Percentiles rank a stretch among this genome's conserved stretches.
phyloP scores from a whole-genome alignment of 2,329 filamentous ascomycete genomes.

The Iodosphaeria phyllophila region DNA sequence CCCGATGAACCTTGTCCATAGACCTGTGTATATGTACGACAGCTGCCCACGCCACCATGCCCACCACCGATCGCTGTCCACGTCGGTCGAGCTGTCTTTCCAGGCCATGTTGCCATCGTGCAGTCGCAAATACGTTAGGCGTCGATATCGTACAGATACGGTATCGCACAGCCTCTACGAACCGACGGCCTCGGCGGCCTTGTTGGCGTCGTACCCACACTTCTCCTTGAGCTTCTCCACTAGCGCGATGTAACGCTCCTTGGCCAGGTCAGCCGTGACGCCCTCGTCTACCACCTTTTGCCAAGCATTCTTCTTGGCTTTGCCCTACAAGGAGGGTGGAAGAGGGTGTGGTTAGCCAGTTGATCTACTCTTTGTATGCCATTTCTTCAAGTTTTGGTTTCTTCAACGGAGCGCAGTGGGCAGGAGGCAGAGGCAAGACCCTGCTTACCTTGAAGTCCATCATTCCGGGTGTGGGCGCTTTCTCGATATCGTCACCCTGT shows the following conservation, averaged over 20 bases:
- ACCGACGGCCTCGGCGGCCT: slow-evolving; percentile 37
- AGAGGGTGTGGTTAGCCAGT: slow-evolving; percentile 6
- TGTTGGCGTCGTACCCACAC: slow-evolving; percentile 48
- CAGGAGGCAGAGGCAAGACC: slow-evolving; percentile 1
- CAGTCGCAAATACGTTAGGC: no score
- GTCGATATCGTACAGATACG: no score
- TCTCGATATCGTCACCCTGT: slow-evolving; percentile 34
- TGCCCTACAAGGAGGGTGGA: slow-evolving; percentile 37
- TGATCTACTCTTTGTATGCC: not conserved
- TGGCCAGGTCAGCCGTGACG: slow-evolving; percentile 44
- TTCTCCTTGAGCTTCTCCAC: slow-evolving; percentile 54
- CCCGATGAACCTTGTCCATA: no score
- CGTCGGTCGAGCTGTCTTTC: no score
- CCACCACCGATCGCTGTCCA: no score
- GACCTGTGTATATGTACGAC: no score
- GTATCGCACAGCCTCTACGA: slow-evolving; percentile 1
- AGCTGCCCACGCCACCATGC: no score
- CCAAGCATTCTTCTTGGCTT: slow-evolving; percentile 69
- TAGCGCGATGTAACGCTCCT: slow-evolving; percentile 56
- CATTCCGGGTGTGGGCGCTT: slow-evolving; percentile 41
- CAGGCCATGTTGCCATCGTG: no score
- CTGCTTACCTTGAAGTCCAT: slow-evolving; percentile 48
- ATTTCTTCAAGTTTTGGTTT: slow-evolving; percentile 1
- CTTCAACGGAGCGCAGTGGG: not conserved
- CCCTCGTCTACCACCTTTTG: slow-evolving; percentile 47